Percentiles rank a stretch among this genome's conserved stretches.
These are phyloP conservation scores for Penicillium samsonianum DNA, from an alignment of 495 filamentous ascomycete genomes.

Conservation along the genomic window DNA sequence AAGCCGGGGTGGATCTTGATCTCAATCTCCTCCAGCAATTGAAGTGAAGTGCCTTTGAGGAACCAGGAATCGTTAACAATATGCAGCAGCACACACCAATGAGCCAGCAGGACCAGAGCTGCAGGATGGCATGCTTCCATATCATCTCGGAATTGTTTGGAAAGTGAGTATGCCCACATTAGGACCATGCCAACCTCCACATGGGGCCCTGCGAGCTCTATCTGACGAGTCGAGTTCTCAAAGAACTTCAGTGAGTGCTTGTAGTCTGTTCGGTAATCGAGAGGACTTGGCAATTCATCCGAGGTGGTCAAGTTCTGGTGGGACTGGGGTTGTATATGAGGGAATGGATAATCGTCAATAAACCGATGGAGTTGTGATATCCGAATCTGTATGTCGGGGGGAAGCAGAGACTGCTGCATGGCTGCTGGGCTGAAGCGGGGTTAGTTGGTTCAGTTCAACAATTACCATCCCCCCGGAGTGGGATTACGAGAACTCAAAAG, in stretches of 20 bases:
- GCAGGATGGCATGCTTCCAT: constrained; percentile 47
- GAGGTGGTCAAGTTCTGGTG: constrained; percentile 6
- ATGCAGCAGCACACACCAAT: constrained; percentile 45
- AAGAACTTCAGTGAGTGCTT: constrained; percentile 13
- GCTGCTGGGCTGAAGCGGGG: constrained; percentile 8
- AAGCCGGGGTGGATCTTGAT: constrained; percentile 18
- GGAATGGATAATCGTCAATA: constrained; percentile 24
- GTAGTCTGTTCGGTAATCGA: constrained; percentile 22
- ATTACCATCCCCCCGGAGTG: neutral
- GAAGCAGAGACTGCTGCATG: constrained; percentile 23
- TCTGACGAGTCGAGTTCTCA: constrained; percentile 16
- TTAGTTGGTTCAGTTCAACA: neutral
- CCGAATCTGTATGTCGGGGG: constrained; percentile 20
- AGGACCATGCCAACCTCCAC: constrained; percentile 25
- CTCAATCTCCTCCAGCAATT: constrained; percentile 29
- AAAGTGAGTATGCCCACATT: constrained; percentile 47
- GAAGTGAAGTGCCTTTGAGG: constrained; percentile 34
- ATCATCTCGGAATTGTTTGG: constrained; percentile 44
- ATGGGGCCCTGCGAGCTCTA: constrained; percentile 25
- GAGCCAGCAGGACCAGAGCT: constrained; percentile 45
- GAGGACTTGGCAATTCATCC: neutral
- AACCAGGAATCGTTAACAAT: constrained; percentile 44
- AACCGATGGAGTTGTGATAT: constrained; percentile 18
- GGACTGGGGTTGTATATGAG: constrained; percentile 6
- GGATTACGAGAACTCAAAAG: neutral